Percentiles rank a stretch among this genome's conserved stretches.
phyloP scores from a whole-genome alignment of 129 eudicot genomes.

The Escallonia herrerae region DNA sequence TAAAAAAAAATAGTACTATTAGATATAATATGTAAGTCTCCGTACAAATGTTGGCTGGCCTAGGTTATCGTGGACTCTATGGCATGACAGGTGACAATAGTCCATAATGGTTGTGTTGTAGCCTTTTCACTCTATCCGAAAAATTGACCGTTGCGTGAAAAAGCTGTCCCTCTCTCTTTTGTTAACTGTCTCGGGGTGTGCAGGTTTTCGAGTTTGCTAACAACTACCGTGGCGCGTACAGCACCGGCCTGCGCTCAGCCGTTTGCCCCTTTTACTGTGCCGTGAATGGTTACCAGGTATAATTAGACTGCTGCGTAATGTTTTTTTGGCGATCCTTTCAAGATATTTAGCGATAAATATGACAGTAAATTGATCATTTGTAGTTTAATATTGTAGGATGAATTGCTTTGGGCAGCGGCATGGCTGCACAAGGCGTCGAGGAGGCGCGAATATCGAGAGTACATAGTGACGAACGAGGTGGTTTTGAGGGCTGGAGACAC shows the following conservation, averaged over 20 bases:
- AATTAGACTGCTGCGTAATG: not conserved
- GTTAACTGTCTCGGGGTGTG: not conserved
- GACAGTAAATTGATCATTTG: not conserved
- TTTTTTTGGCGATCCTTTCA: too few relatives aligned
- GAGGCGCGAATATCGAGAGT: conserved; percentile 73
- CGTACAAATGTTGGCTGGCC: too few relatives aligned
- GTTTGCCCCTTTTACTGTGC: conserved; percentile 98
- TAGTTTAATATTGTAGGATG: conserved; percentile 42
- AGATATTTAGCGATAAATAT: too few relatives aligned
- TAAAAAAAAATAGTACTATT: too few relatives aligned
- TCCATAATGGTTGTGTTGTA: too few relatives aligned
- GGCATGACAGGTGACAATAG: too few relatives aligned
- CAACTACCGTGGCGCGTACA: conserved; percentile 88
- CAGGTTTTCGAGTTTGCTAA: conserved; percentile 96
- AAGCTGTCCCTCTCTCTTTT: not conserved
- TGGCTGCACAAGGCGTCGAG: conserved; percentile 96
- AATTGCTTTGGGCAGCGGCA: conserved; percentile 93
- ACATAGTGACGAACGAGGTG: conserved; percentile 77
- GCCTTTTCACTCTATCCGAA: not conserved
- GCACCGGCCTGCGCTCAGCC: conserved; percentile 59
- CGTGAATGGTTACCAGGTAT: conserved; percentile 81
- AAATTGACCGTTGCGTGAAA: conserved; percentile 16
- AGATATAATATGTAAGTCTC: too few relatives aligned
- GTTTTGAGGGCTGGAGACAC: conserved; percentile 83
- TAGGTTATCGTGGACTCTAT: too few relatives aligned